Base-by-base conservation (phyloP, 345 rosid species). In the Gossypium bickii region DNA sequence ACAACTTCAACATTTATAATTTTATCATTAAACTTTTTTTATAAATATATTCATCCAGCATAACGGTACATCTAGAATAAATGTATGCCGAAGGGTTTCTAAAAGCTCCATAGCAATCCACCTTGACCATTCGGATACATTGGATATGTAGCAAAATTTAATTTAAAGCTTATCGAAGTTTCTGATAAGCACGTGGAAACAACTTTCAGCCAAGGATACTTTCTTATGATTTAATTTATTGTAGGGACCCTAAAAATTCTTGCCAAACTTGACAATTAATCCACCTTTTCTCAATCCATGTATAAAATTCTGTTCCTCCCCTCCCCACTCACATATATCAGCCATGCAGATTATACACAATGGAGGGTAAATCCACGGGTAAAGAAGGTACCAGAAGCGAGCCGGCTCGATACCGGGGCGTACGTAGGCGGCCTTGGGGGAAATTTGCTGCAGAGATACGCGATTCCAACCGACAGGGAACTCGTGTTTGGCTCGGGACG, bases 391-490 rank as follows among this genome's bases (percentile, higher is more conserved):
- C 80, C 22, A 86, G 78, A 51, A 85, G 77, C 62, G 89, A 82
- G 41, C 15, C 71, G 59, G 84, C 80, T 22, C 77, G 75, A 72
- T 91, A 90, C 80, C 81, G 98, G 0, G 98, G 98, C 3, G 94
- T 93, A n/a, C 57, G 98, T 18, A 77, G 81, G 77, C 82, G 98
- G 78, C 98, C 98, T 0, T 93, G 98, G 98, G 98, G 97, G 7
- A 93, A 91, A 80, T 93, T 84, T 12, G 98, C 98, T 0, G 96
- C 97, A 0, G 98, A 93, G 92, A 93, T 93, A 72, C 87, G 97
- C 0, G 96, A 93, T 76, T 91, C 97, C 0, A 82, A 84, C 10
- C 79, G 87, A 38, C 95, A 85, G 1, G 95, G 98, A 2, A 89
- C 89, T 18, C 85, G 98, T 12, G 79, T 93, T 24, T 93, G 98